Evolutionary conservation across 164 flowering plant genomes (phyloP), one percentile per base, ranked within the genome.

Genomic region (Taxillus chinensis): DNA sequence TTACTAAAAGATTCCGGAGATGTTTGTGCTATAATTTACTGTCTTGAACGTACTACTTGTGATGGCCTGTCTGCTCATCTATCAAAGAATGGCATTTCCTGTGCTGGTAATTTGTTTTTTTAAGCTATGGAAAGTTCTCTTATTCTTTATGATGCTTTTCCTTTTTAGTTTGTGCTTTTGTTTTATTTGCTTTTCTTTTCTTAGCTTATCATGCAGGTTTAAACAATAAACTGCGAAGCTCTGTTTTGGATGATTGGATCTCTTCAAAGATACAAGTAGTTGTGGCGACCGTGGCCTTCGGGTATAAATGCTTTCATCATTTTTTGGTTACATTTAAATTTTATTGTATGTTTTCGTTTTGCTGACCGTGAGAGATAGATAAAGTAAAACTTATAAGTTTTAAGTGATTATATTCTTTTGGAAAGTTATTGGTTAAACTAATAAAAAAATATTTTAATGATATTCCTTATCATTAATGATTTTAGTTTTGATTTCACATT

Each of bases 131-230:
- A 39, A n/a, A n/a, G 39, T 8, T 9, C 15, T 38, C 56, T 41
- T 42, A 54, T 45, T 55, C 61, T 48, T 39, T 39, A 39, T 50
- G 27, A 46, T 59, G 39, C 16, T 56, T 11, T 11, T 2, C 51
- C 46, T 5, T 43, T 43, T 43, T 43, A 43, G 7, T 43, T 43
- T n/a, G 14, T n/a, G 14, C 13, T 12, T 8, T 49, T 9, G 42
- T 27, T 50, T 51, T 61, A 39, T 46, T 57, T 50, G 11, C 60
- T 46, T 13, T 40, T 38, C 37, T 13, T 3, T 68, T 41, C 12
- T 55, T 52, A 92, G 98, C 96, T 64, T 92, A 92, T 72, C 98
- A 92, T 82, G 98, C 98, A 54, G 98, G 98, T 27, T 68, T 89
- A 69, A 89, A 85, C 67, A 82, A 79, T 75, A 87, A 83, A 71